Conservation (phyloP, 768 basidiomycete genomes). For the Mycena metata region DNA sequence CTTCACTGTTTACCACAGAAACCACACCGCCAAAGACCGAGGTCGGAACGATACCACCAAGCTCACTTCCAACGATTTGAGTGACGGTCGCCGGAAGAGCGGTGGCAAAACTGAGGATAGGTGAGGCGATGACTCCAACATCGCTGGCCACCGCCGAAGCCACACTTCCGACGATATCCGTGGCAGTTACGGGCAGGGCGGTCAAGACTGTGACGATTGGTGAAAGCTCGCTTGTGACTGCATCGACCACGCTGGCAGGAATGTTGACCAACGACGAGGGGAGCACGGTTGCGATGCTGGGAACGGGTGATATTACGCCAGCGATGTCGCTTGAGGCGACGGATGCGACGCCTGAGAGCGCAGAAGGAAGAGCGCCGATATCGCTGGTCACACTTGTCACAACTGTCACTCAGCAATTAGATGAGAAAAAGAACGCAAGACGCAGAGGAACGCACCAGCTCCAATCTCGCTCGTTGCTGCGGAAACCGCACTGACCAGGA, state of each 20-base stretch:
- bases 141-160: not conserved
- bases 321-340: too few species aligned
- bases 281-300: not conserved
- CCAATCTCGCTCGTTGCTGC: too few species aligned
- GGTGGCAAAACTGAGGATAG: not conserved
- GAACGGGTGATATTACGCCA: too few species aligned
- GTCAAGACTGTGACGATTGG: not conserved
- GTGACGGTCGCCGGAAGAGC: not conserved
- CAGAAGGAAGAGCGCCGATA: too few species aligned
- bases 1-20: not conserved
- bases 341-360: too few species aligned
- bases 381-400: too few species aligned
- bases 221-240: constrained; percentile 1
- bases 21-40: not conserved
- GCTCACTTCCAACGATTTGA: not conserved
- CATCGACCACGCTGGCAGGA: not conserved
- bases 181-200: not conserved
- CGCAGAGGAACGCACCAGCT: too few species aligned
- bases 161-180: not conserved
- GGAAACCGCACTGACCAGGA: too few species aligned
- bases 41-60: not conserved
- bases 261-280: not conserved
- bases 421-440: too few species aligned
- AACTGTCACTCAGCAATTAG: too few species aligned
- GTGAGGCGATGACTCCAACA: not conserved